Evolutionary conservation across 306 rosid genomes (phyloP).

Genomic region (Vigna hirtella): DNA sequence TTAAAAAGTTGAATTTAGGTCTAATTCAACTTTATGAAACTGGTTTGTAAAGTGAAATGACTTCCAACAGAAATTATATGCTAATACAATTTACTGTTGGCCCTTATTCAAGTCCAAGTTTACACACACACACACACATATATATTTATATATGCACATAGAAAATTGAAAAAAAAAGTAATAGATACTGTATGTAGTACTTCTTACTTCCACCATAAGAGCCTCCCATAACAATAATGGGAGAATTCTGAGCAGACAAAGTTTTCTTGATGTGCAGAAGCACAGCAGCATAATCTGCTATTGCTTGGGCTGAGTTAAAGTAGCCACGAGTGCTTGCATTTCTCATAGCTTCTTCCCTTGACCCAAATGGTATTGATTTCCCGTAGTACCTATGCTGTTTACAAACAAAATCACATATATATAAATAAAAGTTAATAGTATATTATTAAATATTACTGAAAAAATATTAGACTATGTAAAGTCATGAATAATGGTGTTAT

Average conservation of each 20-base stretch:
- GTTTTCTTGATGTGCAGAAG: conserved; percentile 53
- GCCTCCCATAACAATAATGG: conserved; percentile 62
- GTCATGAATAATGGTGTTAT: too few relatives aligned
- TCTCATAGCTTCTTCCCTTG: conserved; percentile 46
- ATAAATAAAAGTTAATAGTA: too few relatives aligned
- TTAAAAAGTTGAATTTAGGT: too few relatives aligned
- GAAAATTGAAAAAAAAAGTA: neutral
- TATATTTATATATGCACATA: too few relatives aligned
- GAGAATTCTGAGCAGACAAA: conserved; percentile 49
- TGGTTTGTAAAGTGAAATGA: too few relatives aligned
- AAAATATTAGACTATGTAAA: too few relatives aligned
- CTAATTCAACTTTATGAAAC: too few relatives aligned
- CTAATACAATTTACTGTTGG: too few relatives aligned
- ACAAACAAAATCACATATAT: neutral
- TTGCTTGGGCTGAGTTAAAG: conserved; percentile 64
- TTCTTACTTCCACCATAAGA: conserved; percentile 72
- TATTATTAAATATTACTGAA: too few relatives aligned
- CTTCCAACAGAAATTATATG: too few relatives aligned
- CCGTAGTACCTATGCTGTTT: conserved; percentile 49
- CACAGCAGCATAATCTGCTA: conserved; percentile 69
- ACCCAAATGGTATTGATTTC: conserved; percentile 61
- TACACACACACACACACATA: too few relatives aligned
- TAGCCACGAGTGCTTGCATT: conserved; percentile 52
- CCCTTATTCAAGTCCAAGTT: too few relatives aligned
- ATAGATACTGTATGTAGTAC: neutral